A percentile compares a stretch with the other conserved stretches of the same genome.
These are phyloP conservation scores for Zymoseptoria tritici DNA, from an alignment of 2,329 filamentous ascomycete genomes.

Conservation along the genomic window DNA sequence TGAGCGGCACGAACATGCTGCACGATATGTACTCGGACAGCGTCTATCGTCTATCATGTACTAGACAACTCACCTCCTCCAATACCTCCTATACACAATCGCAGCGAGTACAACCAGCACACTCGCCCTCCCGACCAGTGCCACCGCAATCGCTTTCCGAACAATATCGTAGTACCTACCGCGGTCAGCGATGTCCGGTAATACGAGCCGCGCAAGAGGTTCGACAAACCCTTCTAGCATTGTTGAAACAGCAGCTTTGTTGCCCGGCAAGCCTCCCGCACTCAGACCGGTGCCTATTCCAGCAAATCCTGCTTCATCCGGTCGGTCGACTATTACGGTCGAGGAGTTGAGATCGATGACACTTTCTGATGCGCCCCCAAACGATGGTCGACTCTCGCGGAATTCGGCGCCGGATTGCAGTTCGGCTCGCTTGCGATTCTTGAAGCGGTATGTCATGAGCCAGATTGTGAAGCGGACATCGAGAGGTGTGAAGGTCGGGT, in stretches of 20 bases:
- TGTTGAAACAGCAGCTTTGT: constrained; percentile 39
- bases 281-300: constrained; percentile 38
- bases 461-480: constrained; percentile 55
- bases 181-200: constrained; percentile 28
- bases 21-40: no score
- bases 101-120: constrained; percentile 11
- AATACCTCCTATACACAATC: constrained; percentile 11
- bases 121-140: constrained; percentile 32
- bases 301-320: constrained; percentile 39
- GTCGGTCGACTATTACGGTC: constrained; percentile 19
- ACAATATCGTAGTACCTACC: constrained; percentile 44
- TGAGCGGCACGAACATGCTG: no score
- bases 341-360: constrained; percentile 7
- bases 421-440: constrained; percentile 41
- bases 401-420: constrained; percentile 26
- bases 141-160: constrained; percentile 38
- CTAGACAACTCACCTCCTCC: neutral
- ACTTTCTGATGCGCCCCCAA: constrained; percentile 22
- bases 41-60: neutral
- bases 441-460: constrained; percentile 52
- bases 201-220: constrained; percentile 10
- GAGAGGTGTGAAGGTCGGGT: constrained; percentile 59
- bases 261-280: constrained; percentile 26
- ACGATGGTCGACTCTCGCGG: constrained; percentile 17
- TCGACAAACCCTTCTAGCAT: constrained; percentile 42